Percentiles rank a stretch among this genome's conserved stretches.
Evolutionary conservation across 129 eudicot genomes (phyloP).

Genomic region (Erigeron canadensis): DNA sequence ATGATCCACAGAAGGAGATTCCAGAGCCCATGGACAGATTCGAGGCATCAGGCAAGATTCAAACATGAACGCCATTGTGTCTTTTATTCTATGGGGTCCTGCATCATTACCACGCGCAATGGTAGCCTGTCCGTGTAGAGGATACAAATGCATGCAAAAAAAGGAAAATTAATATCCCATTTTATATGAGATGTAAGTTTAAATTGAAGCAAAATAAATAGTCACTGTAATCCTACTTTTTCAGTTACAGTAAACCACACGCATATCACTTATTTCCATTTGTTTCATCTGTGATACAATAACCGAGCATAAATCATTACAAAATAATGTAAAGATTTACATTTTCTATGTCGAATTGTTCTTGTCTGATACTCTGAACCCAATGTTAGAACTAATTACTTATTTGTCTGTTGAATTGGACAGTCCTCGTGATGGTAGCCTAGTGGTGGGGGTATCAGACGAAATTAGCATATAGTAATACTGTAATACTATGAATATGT

Average conservation of each 20-base stretch:
- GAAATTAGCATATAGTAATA: too few relatives aligned
- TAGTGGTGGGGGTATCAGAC: too few relatives aligned
- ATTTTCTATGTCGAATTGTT: too few relatives aligned
- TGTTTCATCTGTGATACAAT: background rate
- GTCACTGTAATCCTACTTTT: background rate
- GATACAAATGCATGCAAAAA: background rate
- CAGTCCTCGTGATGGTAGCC: too few relatives aligned
- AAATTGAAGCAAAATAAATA: too few relatives aligned
- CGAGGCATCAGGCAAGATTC: conserved; percentile 91
- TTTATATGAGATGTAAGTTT: too few relatives aligned
- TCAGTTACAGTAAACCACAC: background rate
- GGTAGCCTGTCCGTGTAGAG: conserved; percentile 51
- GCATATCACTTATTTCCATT: background rate
- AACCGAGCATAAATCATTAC: background rate
- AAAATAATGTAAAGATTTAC: too few relatives aligned
- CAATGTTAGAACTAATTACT: too few relatives aligned
- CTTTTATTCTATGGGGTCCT: conserved; percentile 61
- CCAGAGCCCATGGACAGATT: conserved; percentile 90
- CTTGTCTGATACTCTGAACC: too few relatives aligned
- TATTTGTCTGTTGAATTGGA: too few relatives aligned
- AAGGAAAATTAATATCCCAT: too few relatives aligned
- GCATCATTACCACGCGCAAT: conserved; percentile 65
- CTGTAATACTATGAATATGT: too few relatives aligned
- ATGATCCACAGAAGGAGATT: conserved; percentile 71
- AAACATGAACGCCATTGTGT: conserved; percentile 97